Conservation (phyloP, 1,284 basidiomycete genomes). For the Gymnopus androsaceus region DNA sequence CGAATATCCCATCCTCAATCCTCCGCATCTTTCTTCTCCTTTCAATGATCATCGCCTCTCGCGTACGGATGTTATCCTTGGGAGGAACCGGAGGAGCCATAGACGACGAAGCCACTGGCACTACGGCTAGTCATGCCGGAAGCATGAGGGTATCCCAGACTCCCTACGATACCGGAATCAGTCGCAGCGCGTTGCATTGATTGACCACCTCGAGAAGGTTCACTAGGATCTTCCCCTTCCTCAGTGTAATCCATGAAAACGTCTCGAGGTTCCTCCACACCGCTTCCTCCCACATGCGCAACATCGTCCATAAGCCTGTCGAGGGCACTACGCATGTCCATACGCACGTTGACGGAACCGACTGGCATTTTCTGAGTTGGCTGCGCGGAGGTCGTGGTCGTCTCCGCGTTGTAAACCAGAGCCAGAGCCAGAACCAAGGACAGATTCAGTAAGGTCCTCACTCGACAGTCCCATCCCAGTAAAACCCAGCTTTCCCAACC, state of each 20-base stretch:
- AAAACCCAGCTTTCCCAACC: conserved; percentile 32
- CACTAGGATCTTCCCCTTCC: conserved; percentile 11
- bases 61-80: conserved; percentile 64
- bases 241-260: conserved; percentile 19
- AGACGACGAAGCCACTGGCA: conserved; percentile 41
- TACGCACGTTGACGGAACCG: conserved; percentile 50
- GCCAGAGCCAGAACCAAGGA: background rate
- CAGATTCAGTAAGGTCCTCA: conserved; percentile 20
- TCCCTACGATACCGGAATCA: conserved; percentile 41
- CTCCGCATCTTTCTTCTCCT: conserved; percentile 67
- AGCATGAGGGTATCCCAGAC: conserved; percentile 14
- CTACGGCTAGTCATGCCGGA: conserved; percentile 30
- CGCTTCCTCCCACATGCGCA: conserved; percentile 43
- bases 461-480: conserved; percentile 16
- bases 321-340: conserved; percentile 75
- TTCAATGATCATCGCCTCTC: conserved; percentile 73
- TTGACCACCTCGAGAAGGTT: background rate
- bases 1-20: conserved; percentile 38
- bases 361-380: conserved; percentile 21
- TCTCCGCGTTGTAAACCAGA: background rate
- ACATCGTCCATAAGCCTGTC: conserved; percentile 80
- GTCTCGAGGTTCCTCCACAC: conserved; percentile 36
- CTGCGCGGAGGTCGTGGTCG: conserved; percentile 11
- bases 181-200: conserved; percentile 35
- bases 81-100: conserved; percentile 51